Base-by-base conservation (phyloP, 371 early-diverging fungal species). In the Actinomortierella wolfii region DNA sequence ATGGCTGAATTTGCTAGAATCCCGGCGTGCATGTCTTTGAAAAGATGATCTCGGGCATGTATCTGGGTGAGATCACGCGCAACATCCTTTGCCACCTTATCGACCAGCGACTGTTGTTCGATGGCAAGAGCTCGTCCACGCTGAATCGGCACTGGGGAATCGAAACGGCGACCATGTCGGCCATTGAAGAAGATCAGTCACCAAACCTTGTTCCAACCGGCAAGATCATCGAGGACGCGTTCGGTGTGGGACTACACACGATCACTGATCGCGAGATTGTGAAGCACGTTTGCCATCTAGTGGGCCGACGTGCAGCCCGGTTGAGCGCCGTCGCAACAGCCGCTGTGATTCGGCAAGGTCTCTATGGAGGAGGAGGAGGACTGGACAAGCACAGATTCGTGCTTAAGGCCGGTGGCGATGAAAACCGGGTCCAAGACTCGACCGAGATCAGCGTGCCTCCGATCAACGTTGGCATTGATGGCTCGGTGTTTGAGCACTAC, bases 21-120 rank as follows among this genome's bases (percentile, higher is more conserved):
- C 93, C 94, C 18, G 84, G 87, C 41, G 51, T 78, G 46, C 97
- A 96, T 68, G 84, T 91, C 9, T 94, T 92, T 64, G 97, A 97
- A 77, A 97, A 98, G 78, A 85, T 96, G 88, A 90, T 98, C 14
- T 92, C 93, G 17, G 97, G 98, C 45, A 89, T 96, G 88, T 98
- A 97, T 77, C 79, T 98, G 20, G 98, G 97, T 51, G 97, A 98
- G 66, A 87, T 98, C 39, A 81, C 84, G 8, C 91, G 97, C 47
- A 87, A 88, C 57, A 85, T 91, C 45, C 54, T 93, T 14, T 61
- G 93, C 47, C 87, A 97, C 64, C 84, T 97, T 60, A 87, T 94
- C 57, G 92, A 92, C 68, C 88, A 88, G 55, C 87, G 88, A 29
- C 68, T 91, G n/a, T 56, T 98, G 40, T 94, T 96, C 60, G 64